Evolutionary conservation across 306 rosid species (phyloP).

Genomic region (Castanopsis chinensis): DNA sequence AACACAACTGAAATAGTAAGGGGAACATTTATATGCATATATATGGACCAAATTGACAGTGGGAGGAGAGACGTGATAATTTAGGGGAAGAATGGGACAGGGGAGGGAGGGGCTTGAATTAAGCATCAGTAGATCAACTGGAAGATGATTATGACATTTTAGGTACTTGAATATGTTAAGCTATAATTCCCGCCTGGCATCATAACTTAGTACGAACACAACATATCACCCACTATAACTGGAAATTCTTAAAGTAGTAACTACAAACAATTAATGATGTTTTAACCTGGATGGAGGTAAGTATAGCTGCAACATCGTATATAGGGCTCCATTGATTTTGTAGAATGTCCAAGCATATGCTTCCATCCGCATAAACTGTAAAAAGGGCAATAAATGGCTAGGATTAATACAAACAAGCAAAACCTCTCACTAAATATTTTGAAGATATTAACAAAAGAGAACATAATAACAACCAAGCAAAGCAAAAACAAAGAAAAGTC

Average conservation of each 20-base stretch:
- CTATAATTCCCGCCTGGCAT: neutral
- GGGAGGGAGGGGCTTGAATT: neutral
- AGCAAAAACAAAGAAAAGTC: neutral
- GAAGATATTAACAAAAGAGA: neutral
- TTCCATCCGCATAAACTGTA: slow-evolving; percentile 98
- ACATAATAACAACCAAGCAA: neutral
- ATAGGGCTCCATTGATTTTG: slow-evolving; percentile 99
- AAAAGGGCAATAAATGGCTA: slow-evolving; percentile 22
- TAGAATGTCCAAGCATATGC: slow-evolving; percentile 94
- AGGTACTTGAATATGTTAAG: neutral
- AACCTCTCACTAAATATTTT: neutral
- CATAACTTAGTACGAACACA: neutral
- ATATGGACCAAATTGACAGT: neutral
- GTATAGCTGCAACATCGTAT: slow-evolving; percentile 96
- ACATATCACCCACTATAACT: neutral
- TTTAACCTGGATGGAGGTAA: slow-evolving; percentile 87
- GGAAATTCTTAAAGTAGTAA: neutral
- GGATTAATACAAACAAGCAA: slow-evolving; percentile 3
- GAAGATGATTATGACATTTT: neutral
- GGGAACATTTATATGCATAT: neutral
- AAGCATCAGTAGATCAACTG: neutral
- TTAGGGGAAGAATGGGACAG: neutral
- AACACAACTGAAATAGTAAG: neutral
- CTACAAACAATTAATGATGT: slow-evolving; percentile 10
- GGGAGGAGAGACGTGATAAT: neutral